Conservation (phyloP, 2,329 filamentous ascomycete genomes). For the Trichoderma guizhouense region DNA sequence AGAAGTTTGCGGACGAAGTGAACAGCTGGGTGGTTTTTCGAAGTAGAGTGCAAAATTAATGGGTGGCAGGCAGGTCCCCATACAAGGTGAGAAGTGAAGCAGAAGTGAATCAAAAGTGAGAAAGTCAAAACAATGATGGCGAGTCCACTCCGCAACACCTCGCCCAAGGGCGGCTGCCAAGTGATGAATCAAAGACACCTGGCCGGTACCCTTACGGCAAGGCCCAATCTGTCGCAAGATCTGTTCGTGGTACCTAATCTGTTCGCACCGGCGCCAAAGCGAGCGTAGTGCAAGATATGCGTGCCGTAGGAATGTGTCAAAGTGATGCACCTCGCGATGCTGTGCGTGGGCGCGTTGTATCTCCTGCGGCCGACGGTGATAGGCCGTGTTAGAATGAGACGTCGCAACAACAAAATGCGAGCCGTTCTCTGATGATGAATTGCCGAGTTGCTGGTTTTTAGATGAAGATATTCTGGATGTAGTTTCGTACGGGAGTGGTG, state of each 20-base stretch:
- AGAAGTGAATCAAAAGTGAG: conserved; percentile 22
- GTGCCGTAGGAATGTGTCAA: conserved; percentile 4
- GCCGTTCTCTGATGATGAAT: not conserved
- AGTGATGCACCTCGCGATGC: conserved; percentile 13
- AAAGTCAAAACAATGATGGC: not conserved
- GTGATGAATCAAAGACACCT: conserved; percentile 3
- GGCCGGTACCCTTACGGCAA: not conserved
- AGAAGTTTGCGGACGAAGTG: not conserved
- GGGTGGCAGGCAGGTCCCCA: conserved; percentile 12
- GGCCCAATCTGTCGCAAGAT: not conserved
- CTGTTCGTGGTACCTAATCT: conserved; percentile 13
- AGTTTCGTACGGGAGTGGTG: not conserved
- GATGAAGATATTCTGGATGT: not conserved
- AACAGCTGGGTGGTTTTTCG: not conserved
- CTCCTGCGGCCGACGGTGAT: not conserved
- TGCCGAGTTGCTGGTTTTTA: not conserved
- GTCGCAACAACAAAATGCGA: not conserved
- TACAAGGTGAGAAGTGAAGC: conserved; percentile 19
- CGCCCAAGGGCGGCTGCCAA: conserved; percentile 4
- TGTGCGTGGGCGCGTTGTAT: conserved; percentile 4
- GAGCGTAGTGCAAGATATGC: conserved; percentile 19
- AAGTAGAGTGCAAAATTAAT: conserved; percentile 3
- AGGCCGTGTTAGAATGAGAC: not conserved
- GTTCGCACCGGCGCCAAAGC: conserved; percentile 1
- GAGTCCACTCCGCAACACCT: conserved; percentile 8